Percentiles rank a stretch among this genome's conserved stretches.
Evolutionary conservation across 768 basidiomycete genomes (phyloP).

Genomic region (Lentinula raphanica): DNA sequence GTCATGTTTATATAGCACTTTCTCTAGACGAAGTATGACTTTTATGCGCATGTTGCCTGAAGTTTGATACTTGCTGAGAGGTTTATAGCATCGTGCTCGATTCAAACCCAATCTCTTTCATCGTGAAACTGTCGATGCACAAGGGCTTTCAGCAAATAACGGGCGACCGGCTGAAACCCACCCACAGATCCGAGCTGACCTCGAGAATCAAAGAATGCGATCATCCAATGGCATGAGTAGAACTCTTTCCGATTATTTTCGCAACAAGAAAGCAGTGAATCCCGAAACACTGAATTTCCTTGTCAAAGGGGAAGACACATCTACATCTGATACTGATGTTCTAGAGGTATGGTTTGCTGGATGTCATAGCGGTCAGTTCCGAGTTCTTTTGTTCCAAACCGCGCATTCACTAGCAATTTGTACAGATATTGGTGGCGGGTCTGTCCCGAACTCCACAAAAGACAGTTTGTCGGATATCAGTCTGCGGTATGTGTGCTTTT

Average conservation of each 20-base stretch:
- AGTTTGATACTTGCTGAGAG: background rate
- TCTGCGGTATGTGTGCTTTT: background rate
- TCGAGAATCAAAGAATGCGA: conserved; percentile 9
- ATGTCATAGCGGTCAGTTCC: conserved; percentile 53
- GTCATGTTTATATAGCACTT: conserved; percentile 35
- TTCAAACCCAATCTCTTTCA: conserved; percentile 65
- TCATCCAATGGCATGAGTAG: conserved; percentile 3
- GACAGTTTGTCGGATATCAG: conserved; percentile 38
- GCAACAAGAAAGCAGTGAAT: background rate
- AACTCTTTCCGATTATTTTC: conserved; percentile 4
- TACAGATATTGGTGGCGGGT: conserved; percentile 47
- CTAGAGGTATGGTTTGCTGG: conserved; percentile 81
- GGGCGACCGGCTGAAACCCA: background rate
- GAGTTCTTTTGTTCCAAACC: background rate
- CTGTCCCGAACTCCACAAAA: conserved; percentile 24
- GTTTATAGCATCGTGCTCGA: conserved; percentile 54
- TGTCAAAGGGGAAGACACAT: background rate
- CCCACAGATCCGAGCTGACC: conserved; percentile 23
- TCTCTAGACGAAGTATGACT: conserved; percentile 66
- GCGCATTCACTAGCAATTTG: too few species aligned
- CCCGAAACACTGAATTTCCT: background rate
- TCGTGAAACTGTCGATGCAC: conserved; percentile 26
- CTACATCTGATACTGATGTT: conserved; percentile 40
- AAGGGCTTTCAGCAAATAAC: background rate
- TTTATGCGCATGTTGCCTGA: background rate